phyloP scores from a whole-genome alignment of 164 flowering plant species.

The Vitis labrusca region DNA sequence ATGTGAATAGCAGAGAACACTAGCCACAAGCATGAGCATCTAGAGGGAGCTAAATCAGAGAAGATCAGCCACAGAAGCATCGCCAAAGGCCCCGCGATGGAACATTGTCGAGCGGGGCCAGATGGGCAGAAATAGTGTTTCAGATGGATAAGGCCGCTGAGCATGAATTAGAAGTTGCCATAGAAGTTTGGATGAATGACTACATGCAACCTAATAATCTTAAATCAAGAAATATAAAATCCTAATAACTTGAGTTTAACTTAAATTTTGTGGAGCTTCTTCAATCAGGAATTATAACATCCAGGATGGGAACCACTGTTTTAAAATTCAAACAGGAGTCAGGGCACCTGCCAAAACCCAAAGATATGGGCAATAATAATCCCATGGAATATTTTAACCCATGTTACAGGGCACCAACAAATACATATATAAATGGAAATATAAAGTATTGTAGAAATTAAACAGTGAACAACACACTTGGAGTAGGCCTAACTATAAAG shows the following conservation, averaged over 20 bases:
- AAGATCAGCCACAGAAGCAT: too few species aligned
- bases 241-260: neutral
- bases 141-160: too few species aligned
- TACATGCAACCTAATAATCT: too few species aligned
- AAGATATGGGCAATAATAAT: neutral
- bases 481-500: constrained; percentile 48
- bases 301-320: neutral
- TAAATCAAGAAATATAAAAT: too few species aligned
- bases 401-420: neutral
- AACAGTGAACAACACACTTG: neutral
- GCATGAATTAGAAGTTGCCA: too few species aligned
- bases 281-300: neutral
- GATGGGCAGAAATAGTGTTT: too few species aligned
- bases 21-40: too few species aligned
- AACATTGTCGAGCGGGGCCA: too few species aligned
- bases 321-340: neutral
- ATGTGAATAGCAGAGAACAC: too few species aligned
- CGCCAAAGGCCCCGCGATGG: too few species aligned
- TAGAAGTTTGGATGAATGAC: too few species aligned
- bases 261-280: neutral
- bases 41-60: too few species aligned
- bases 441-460: neutral
- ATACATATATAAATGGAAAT: neutral
- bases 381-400: neutral
- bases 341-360: neutral